phyloP scores from a whole-genome alignment of 352 stramenopile genomes.

The Globisporangium acanthophoron region DNA sequence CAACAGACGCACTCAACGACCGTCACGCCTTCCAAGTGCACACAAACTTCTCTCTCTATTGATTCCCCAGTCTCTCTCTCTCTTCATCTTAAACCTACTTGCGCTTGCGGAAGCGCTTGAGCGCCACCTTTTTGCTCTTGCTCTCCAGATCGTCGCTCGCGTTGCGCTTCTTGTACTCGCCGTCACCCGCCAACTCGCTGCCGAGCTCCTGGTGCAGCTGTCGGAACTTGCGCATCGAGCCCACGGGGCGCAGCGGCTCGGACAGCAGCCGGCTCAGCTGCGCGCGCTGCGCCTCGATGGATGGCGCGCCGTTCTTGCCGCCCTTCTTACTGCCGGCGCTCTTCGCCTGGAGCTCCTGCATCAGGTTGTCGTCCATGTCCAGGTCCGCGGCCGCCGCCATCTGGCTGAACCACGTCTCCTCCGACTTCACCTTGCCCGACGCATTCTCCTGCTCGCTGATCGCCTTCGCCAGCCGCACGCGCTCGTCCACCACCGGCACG shows the following conservation, averaged over 20 bases:
- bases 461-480: slow-evolving; percentile 69
- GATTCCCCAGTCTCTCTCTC: no score
- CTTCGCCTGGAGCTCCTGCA: slow-evolving; percentile 64
- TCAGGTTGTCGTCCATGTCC: slow-evolving; percentile 75
- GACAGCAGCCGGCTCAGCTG: slow-evolving; percentile 54
- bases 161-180: slow-evolving; percentile 75
- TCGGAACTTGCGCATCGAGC: slow-evolving; percentile 77
- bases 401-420: slow-evolving; percentile 81
- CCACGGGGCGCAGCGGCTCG: slow-evolving; percentile 63
- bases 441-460: slow-evolving; percentile 80
- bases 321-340: slow-evolving; percentile 43
- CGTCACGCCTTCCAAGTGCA: no score
- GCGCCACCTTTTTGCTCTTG: slow-evolving; percentile 70
- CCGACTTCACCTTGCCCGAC: slow-evolving; percentile 71
- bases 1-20: no score
- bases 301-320: slow-evolving; percentile 28
- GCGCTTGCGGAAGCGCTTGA: slow-evolving; percentile 72
- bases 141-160: slow-evolving; percentile 60
- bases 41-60: no score
- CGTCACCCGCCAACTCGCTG: slow-evolving; percentile 44
- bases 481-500: slow-evolving; percentile 65
- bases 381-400: slow-evolving; percentile 79
- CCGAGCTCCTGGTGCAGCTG: slow-evolving; percentile 77
- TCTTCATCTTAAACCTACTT: slow-evolving; percentile 4
- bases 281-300: slow-evolving; percentile 46